phyloP scores from a whole-genome alignment of 2,329 filamentous ascomycete species.

The Macrophomina tecta region DNA sequence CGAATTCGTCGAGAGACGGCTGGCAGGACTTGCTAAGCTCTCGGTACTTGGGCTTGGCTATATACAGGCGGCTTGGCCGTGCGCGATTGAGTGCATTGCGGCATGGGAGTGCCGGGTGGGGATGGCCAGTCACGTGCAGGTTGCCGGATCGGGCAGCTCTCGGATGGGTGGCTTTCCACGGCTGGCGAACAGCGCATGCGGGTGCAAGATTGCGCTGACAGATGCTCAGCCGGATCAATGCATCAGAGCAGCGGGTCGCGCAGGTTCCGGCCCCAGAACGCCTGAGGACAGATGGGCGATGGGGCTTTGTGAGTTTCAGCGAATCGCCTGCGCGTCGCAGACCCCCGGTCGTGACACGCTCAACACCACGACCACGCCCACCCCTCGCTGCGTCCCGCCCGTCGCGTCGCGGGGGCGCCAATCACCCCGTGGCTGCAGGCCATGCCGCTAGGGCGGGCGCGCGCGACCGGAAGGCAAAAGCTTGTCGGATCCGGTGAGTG shows the following conservation, averaged over 20 bases:
- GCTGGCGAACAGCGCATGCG: neutral
- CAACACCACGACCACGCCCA: conserved; percentile 10
- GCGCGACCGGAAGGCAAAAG: conserved; percentile 3
- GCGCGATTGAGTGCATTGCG: neutral
- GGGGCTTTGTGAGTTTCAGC: conserved; percentile 45
- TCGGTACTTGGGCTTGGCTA: neutral
- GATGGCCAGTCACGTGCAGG: neutral
- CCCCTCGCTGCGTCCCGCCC: neutral
- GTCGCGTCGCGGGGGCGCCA: conserved; percentile 5
- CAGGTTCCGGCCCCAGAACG: conserved; percentile 2
- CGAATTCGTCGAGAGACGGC: neutral
- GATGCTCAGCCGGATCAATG: conserved; percentile 3
- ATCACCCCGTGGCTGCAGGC: neutral
- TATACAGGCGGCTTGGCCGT: conserved; percentile 1
- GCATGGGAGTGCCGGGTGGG: neutral
- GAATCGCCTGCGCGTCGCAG: conserved; percentile 42
- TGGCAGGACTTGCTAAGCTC: neutral
- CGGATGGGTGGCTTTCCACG: neutral
- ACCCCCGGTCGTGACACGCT: conserved; percentile 29
- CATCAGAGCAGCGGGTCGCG: conserved; percentile 1
- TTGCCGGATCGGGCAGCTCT: neutral
- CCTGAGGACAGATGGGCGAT: conserved; percentile 30
- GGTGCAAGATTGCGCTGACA: conserved; percentile 7
- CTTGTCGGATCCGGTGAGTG: conserved; percentile 15
- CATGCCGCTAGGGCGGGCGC: conserved; percentile 3